phyloP scores from a whole-genome alignment of 2,329 filamentous ascomycete species.

The Berkeleyomyces basicola region DNA sequence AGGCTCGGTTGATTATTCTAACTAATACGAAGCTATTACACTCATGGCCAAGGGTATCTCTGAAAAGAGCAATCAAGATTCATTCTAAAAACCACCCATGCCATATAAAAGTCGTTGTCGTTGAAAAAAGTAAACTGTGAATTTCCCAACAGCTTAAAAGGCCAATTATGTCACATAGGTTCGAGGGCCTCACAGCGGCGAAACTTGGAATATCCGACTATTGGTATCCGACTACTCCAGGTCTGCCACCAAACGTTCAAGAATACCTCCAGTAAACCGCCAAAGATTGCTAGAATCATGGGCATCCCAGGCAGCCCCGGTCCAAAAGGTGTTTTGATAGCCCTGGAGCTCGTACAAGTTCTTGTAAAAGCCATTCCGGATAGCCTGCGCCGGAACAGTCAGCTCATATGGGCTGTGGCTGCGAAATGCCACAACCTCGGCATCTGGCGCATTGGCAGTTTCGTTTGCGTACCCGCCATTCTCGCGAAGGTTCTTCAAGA shows the following conservation, averaged over 20 bases:
- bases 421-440: slow-evolving; percentile 20
- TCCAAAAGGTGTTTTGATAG: slow-evolving; percentile 22
- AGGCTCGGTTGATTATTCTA: too few species aligned
- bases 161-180: too few species aligned
- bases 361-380: slow-evolving; percentile 21
- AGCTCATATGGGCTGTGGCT: slow-evolving; percentile 20
- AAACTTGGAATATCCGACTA: not conserved
- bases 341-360: slow-evolving; percentile 23
- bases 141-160: too few species aligned
- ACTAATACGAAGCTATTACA: too few species aligned
- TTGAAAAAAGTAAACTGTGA: too few species aligned
- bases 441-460: not conserved
- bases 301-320: slow-evolving; percentile 18
- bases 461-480: slow-evolving; percentile 4
- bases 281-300: slow-evolving; percentile 17
- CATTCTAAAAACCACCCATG: too few species aligned
- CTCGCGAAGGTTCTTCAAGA: slow-evolving; percentile 9
- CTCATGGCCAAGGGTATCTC: too few species aligned
- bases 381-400: slow-evolving; percentile 18
- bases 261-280: slow-evolving; percentile 16
- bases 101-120: too few species aligned
- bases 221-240: not conserved
- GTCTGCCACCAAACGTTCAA: not conserved
- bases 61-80: too few species aligned
- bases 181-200: too few species aligned